phyloP scores from a whole-genome alignment of 2,329 filamentous ascomycete species.

The Colletotrichum sojae region DNA sequence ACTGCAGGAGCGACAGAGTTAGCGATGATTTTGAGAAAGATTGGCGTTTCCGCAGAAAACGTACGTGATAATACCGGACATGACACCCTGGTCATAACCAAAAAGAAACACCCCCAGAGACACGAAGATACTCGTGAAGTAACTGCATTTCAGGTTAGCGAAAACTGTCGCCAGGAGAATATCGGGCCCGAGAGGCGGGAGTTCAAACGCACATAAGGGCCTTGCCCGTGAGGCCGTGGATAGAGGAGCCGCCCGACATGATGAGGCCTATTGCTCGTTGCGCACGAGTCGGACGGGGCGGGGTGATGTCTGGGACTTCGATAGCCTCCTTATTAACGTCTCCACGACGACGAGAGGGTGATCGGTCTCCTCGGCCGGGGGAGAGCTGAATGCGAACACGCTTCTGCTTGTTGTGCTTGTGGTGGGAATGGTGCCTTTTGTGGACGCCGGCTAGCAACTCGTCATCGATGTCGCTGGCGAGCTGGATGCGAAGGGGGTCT shows the following conservation, averaged over 20 bases:
- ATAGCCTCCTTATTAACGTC: slow-evolving; percentile 82
- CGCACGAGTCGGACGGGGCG: slow-evolving; percentile 73
- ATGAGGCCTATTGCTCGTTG: slow-evolving; percentile 83
- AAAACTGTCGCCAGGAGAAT: slow-evolving; percentile 1
- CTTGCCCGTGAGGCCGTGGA: slow-evolving; percentile 95
- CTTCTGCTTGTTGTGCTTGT: slow-evolving; percentile 64
- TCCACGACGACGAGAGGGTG: slow-evolving; percentile 56
- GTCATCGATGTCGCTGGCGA: slow-evolving; percentile 76
- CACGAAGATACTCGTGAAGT: slow-evolving; percentile 94
- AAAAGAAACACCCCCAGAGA: slow-evolving; percentile 90
- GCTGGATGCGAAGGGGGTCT: slow-evolving; percentile 82
- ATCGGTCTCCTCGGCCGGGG: slow-evolving; percentile 54
- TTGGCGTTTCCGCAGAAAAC: slow-evolving; percentile 44
- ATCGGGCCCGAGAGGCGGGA: slow-evolving; percentile 39
- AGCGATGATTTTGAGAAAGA: neutral
- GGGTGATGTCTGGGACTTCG: slow-evolving; percentile 78
- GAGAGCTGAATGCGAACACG: slow-evolving; percentile 78
- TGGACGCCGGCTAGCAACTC: slow-evolving; percentile 68
- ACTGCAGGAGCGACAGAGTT: slow-evolving; percentile 59
- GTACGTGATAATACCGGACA: slow-evolving; percentile 81
- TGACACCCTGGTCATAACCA: slow-evolving; percentile 91
- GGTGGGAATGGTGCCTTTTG: slow-evolving; percentile 60
- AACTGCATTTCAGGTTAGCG: slow-evolving; percentile 65
- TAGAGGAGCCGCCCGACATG: slow-evolving; percentile 87
- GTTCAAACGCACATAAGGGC: slow-evolving; percentile 80